Conservation (phyloP, 2,329 filamentous ascomycete genomes). For the Cercospora sp. region DNA sequence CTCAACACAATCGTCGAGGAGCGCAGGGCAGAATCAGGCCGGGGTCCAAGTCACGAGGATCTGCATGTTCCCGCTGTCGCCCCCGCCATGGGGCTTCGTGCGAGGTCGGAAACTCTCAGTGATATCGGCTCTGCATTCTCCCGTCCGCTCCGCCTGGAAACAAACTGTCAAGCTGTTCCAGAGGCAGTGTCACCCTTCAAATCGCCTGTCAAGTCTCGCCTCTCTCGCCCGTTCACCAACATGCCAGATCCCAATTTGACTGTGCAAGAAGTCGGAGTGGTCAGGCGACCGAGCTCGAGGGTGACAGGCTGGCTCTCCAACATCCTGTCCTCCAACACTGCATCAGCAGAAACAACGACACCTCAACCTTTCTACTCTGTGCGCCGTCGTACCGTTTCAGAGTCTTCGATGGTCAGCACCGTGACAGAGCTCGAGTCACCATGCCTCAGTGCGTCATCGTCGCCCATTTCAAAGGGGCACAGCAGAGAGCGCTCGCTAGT, state of each 20-base stretch:
- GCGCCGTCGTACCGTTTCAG: constrained; percentile 24
- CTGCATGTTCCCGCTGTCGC: constrained; percentile 51
- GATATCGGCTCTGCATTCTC: constrained; percentile 53
- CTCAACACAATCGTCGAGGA: constrained; percentile 54
- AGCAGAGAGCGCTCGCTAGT: constrained; percentile 28
- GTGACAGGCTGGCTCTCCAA: constrained; percentile 36
- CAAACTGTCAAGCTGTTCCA: constrained; percentile 4
- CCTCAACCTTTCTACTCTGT: constrained; percentile 27
- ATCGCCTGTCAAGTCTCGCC: constrained; percentile 26
- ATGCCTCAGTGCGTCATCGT: constrained; percentile 27
- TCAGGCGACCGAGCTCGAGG: constrained; percentile 23
- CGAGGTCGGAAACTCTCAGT: constrained; percentile 50
- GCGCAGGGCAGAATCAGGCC: constrained; percentile 42
- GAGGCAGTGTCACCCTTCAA: constrained; percentile 18
- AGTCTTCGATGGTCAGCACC: constrained; percentile 28
- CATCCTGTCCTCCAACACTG: constrained; percentile 25
- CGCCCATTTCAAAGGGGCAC: constrained; percentile 31
- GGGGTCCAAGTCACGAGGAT: constrained; percentile 30
- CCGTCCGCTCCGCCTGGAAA: constrained; percentile 35
- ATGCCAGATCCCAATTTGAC: constrained; percentile 24
- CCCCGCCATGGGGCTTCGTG: constrained; percentile 48
- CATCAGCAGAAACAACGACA: not conserved
- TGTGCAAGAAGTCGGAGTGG: constrained; percentile 12
- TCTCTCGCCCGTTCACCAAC: constrained; percentile 28
- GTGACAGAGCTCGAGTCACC: constrained; percentile 31